Evolutionary conservation across 805 yeast species (phyloP).

Genomic region (Kluyveromyces nonfermentans): DNA sequence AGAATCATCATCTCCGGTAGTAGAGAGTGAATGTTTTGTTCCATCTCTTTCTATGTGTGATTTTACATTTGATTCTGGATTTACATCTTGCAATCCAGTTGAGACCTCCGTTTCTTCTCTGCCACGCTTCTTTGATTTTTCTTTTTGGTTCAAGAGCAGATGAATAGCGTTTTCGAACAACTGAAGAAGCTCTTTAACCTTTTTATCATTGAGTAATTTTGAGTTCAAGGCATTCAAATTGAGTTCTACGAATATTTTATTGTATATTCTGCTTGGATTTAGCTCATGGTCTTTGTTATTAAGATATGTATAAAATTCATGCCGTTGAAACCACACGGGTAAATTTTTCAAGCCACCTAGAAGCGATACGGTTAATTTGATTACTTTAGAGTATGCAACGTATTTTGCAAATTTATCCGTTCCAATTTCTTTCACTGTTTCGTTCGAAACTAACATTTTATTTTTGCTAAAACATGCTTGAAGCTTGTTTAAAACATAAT

Average conservation of each 20-base stretch:
- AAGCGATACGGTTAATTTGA: slow-evolving; percentile 17
- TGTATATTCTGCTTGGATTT: slow-evolving; percentile 42
- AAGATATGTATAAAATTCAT: slow-evolving; percentile 19
- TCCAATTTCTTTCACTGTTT: slow-evolving; percentile 5
- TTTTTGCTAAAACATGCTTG: slow-evolving; percentile 7
- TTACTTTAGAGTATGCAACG: slow-evolving; percentile 20
- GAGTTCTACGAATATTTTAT: slow-evolving; percentile 20
- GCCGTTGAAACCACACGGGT: slow-evolving; percentile 21
- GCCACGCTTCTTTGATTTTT: slow-evolving; percentile 10
- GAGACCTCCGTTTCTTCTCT: slow-evolving; percentile 4
- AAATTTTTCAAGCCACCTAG: slow-evolving; percentile 13
- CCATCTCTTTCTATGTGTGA: slow-evolving; percentile 10
- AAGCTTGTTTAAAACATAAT: slow-evolving; percentile 18
- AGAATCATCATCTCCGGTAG: slow-evolving; percentile 14
- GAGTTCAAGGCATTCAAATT: slow-evolving; percentile 5
- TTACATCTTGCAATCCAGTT: neutral
- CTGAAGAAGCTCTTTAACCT: slow-evolving; percentile 38
- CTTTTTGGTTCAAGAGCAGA: slow-evolving; percentile 26
- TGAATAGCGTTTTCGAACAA: slow-evolving; percentile 33
- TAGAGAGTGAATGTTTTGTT: too few species aligned
- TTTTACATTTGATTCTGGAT: neutral
- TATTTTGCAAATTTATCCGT: slow-evolving; percentile 10
- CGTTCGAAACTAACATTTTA: slow-evolving; percentile 9
- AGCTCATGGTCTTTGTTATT: slow-evolving; percentile 25
- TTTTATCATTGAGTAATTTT: slow-evolving; percentile 32